These are phyloP conservation scores for Hypericum androsaemum DNA, from an alignment of 345 rosid genomes.

Conservation along the genomic window DNA sequence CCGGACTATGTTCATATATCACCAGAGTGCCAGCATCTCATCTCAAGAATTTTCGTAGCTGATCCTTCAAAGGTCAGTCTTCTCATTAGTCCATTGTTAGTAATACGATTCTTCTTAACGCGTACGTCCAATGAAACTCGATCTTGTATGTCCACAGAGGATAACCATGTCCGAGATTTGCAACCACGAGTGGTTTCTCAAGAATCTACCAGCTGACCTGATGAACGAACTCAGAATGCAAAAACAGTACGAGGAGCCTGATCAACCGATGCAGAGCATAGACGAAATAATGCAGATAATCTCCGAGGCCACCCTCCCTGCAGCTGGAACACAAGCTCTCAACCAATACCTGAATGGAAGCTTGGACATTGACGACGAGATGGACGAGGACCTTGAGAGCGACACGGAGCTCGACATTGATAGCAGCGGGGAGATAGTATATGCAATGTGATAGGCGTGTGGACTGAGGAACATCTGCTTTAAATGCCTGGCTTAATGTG, in stretches of 20 bases:
- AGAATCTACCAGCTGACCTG: slow-evolving; percentile 81
- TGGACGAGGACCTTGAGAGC: slow-evolving; percentile 89
- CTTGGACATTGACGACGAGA: slow-evolving; percentile 79
- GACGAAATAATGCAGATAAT: slow-evolving; percentile 97
- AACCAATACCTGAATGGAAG: slow-evolving; percentile 72
- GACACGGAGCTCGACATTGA: slow-evolving; percentile 91
- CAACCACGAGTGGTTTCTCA: slow-evolving; percentile 93
- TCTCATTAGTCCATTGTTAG: background rate
- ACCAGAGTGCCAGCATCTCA: slow-evolving; percentile 79
- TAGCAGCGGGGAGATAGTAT: slow-evolving; percentile 91
- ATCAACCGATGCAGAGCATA: slow-evolving; percentile 68
- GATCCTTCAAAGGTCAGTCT: slow-evolving; percentile 70
- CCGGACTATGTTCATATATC: slow-evolving; percentile 92
- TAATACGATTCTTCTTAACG: background rate
- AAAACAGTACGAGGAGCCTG: slow-evolving; percentile 67
- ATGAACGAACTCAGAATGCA: slow-evolving; percentile 46
- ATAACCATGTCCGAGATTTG: slow-evolving; percentile 80
- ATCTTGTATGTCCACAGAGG: slow-evolving; percentile 39
- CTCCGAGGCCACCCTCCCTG: slow-evolving; percentile 85
- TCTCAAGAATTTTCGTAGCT: slow-evolving; percentile 90
- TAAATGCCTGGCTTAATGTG: too few relatives aligned
- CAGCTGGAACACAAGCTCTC: slow-evolving; percentile 53
- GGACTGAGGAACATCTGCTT: too few relatives aligned
- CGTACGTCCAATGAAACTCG: too few relatives aligned
- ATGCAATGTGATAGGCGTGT: slow-evolving; percentile 52